phyloP scores from a whole-genome alignment of 2,329 filamentous ascomycete species.

The Hypoxylon sp. region DNA sequence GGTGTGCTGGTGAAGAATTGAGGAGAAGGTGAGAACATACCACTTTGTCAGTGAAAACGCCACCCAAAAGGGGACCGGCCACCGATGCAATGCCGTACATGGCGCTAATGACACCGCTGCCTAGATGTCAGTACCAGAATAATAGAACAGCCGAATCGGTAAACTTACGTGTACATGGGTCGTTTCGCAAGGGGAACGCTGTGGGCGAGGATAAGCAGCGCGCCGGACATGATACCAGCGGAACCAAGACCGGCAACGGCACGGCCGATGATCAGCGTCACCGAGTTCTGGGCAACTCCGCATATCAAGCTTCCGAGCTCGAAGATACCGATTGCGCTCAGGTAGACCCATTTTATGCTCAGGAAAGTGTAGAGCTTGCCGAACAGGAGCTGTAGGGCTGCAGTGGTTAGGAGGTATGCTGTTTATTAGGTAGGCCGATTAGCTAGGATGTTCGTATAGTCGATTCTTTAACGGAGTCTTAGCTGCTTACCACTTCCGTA shows the following conservation, averaged over 20 bases:
- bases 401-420: slow-evolving; percentile 59
- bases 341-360: slow-evolving; percentile 57
- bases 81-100: slow-evolving; percentile 60
- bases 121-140: not conserved
- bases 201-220: slow-evolving; percentile 55
- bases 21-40: slow-evolving; percentile 40
- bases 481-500: slow-evolving; percentile 57
- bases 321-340: slow-evolving; percentile 58
- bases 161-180: slow-evolving; percentile 43
- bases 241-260: slow-evolving; percentile 55
- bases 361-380: slow-evolving; percentile 60
- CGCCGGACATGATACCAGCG: slow-evolving; percentile 60
- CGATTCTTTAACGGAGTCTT: not conserved
- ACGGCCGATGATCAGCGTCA: slow-evolving; percentile 52
- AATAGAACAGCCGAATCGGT: too few relatives aligned
- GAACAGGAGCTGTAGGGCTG: slow-evolving; percentile 57
- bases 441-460: slow-evolving; percentile 4
- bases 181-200: slow-evolving; percentile 50
- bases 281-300: slow-evolving; percentile 50
- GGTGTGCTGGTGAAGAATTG: not conserved
- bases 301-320: slow-evolving; percentile 60
- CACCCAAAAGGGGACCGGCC: slow-evolving; percentile 53
- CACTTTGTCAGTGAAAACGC: slow-evolving; percentile 54
- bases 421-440: slow-evolving; percentile 11
- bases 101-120: slow-evolving; percentile 48